phyloP scores from a whole-genome alignment of 2,329 filamentous ascomycete species.

The Alternaria conjuncta region DNA sequence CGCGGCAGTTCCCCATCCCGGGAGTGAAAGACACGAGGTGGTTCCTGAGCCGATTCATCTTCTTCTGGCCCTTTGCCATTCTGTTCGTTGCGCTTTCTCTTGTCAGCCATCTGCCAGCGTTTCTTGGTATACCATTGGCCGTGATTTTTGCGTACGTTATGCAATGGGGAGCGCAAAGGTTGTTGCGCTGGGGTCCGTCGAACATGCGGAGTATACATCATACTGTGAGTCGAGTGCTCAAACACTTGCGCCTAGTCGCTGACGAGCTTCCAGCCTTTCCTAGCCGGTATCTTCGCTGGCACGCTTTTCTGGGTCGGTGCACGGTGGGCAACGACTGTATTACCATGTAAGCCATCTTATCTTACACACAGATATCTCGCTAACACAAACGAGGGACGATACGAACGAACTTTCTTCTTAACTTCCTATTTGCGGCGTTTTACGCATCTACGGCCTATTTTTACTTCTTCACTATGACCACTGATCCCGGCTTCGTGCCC shows the following conservation, averaged over 20 bases:
- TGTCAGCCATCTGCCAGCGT: constrained; percentile 75
- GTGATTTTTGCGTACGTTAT: constrained; percentile 71
- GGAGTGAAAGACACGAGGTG: constrained; percentile 77
- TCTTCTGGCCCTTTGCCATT: constrained; percentile 83
- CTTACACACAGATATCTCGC: constrained; percentile 7
- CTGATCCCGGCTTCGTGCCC: constrained; percentile 91
- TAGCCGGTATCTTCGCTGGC: constrained; percentile 90
- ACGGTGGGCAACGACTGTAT: constrained; percentile 75
- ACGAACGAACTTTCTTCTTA: constrained; percentile 72
- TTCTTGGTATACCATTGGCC: constrained; percentile 75
- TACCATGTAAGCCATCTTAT: constrained; percentile 66
- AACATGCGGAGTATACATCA: constrained; percentile 91
- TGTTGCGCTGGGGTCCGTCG: constrained; percentile 80
- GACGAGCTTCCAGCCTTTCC: constrained; percentile 71
- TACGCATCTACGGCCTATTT: constrained; percentile 79
- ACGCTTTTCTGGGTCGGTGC: constrained; percentile 81
- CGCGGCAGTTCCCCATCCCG: constrained; percentile 75
- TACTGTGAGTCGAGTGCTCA: constrained; percentile 65
- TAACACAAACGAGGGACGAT: constrained; percentile 65
- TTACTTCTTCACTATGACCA: constrained; percentile 82
- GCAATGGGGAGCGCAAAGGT: constrained; percentile 78
- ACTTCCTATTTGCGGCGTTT: constrained; percentile 73
- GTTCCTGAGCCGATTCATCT: constrained; percentile 86
- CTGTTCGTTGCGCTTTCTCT: constrained; percentile 75
- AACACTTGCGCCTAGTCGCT: constrained; percentile 8